Evolutionary conservation across 495 filamentous ascomycete genomes (phyloP).

Genomic region (Xylaria sp.): DNA sequence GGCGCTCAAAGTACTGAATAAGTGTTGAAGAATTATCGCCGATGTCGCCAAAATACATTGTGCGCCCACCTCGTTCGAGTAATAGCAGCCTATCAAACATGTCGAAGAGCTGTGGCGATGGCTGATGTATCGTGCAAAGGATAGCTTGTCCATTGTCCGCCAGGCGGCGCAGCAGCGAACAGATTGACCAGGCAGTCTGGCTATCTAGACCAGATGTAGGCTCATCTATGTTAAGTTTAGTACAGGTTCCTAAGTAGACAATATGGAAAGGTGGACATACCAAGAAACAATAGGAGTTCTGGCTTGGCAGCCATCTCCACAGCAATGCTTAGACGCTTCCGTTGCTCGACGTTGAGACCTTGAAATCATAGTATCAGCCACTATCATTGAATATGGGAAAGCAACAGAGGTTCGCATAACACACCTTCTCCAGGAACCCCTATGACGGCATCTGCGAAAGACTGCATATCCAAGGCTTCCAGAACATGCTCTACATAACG

Average conservation of each 20-base stretch:
- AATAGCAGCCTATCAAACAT: constrained; percentile 59
- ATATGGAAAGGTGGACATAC: neutral
- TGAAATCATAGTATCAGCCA: no score
- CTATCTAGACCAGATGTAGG: constrained; percentile 79
- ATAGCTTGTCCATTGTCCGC: constrained; percentile 75
- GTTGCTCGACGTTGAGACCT: constrained; percentile 40
- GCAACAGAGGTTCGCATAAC: no score
- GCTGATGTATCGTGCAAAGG: constrained; percentile 82
- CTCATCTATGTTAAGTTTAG: constrained; percentile 59
- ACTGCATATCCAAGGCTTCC: constrained; percentile 56
- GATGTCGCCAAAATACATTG: constrained; percentile 62
- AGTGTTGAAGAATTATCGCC: constrained; percentile 39
- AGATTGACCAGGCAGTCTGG: constrained; percentile 74
- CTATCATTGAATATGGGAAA: no score
- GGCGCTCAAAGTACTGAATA: constrained; percentile 54
- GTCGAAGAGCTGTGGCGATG: constrained; percentile 62
- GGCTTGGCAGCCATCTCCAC: constrained; percentile 21
- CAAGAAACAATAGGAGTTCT: constrained; percentile 8
- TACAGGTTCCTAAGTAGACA: neutral
- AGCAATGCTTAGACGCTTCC: constrained; percentile 27
- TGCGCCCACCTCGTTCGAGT: constrained; percentile 59
- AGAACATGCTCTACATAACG: constrained; percentile 79
- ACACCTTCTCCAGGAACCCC: constrained; percentile 68
- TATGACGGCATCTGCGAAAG: constrained; percentile 74
- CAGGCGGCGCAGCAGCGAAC: constrained; percentile 72